Percentiles rank a stretch among this genome's conserved stretches.
Evolutionary conservation across 768 basidiomycete species (phyloP).

Genomic region (Fomitopsis serialis): DNA sequence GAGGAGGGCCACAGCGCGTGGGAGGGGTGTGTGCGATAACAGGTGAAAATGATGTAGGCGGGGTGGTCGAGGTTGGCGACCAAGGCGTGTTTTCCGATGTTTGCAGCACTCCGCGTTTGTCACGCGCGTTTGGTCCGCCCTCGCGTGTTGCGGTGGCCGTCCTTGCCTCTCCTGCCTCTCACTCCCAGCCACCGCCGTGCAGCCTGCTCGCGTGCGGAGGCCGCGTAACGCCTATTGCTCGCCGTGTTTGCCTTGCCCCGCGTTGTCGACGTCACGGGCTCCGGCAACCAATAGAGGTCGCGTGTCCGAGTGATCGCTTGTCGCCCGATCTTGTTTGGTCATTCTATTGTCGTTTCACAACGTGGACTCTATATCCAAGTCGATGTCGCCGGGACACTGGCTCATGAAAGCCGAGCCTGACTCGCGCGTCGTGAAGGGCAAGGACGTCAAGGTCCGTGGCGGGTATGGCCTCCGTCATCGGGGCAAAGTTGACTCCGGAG

Average conservation of each 20-base stretch:
- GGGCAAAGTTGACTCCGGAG: not conserved
- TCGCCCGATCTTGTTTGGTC: not conserved
- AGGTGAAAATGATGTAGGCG: slow-evolving; percentile 2
- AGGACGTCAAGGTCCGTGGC: slow-evolving; percentile 67
- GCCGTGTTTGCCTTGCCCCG: not conserved
- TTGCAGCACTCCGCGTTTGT: slow-evolving; percentile 20
- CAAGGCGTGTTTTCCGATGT: slow-evolving; percentile 25
- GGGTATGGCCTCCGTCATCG: slow-evolving; percentile 3
- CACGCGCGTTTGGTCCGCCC: slow-evolving; percentile 5
- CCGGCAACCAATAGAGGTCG: not conserved
- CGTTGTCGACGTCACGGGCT: not conserved
- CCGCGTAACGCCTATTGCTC: not conserved
- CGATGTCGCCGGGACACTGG: slow-evolving; percentile 40
- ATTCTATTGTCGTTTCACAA: not conserved
- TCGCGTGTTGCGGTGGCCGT: not conserved
- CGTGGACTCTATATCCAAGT: not conserved
- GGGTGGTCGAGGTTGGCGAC: slow-evolving; percentile 20
- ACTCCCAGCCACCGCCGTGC: not conserved
- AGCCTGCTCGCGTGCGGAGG: slow-evolving; percentile 2
- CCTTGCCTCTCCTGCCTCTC: not conserved
- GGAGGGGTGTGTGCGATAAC: slow-evolving; percentile 6
- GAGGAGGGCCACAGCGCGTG: slow-evolving; percentile 6
- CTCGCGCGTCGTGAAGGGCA: slow-evolving; percentile 77
- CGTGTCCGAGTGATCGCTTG: not conserved
- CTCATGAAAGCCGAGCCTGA: slow-evolving; percentile 87